phyloP scores from a whole-genome alignment of 1,284 basidiomycete species.

The Ustilago sp. region DNA sequence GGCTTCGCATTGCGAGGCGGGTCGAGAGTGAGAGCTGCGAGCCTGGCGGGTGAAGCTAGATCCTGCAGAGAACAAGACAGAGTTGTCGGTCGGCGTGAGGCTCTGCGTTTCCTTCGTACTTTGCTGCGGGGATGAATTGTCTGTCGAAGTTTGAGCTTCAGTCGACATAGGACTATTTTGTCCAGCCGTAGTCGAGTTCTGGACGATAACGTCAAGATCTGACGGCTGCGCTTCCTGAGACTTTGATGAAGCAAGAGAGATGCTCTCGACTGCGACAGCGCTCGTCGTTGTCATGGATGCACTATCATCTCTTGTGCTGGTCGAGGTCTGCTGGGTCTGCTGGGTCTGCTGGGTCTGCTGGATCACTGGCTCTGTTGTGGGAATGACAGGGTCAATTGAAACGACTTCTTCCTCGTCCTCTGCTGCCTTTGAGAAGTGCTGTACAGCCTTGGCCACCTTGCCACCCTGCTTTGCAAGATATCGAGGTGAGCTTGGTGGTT shows the following conservation, averaged over 20 bases:
- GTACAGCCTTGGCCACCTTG: constrained; percentile 28
- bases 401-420: background rate
- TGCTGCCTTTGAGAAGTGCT: constrained; percentile 17
- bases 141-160: background rate
- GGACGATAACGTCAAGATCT: background rate
- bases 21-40: background rate
- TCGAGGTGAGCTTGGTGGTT: constrained; percentile 3
- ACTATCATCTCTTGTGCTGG: background rate
- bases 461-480: background rate
- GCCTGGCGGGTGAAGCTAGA: background rate
- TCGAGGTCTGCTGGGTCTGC: background rate
- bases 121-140: background rate
- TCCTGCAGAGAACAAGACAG: constrained; percentile 1
- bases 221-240: background rate
- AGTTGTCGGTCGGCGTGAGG: background rate
- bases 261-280: background rate
- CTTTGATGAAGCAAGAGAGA: background rate
- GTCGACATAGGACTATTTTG: background rate
- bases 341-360: background rate
- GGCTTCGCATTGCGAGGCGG: background rate
- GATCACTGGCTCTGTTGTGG: background rate
- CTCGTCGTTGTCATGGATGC: background rate
- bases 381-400: background rate
- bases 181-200: background rate
- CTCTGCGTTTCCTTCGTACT: background rate